These are phyloP conservation scores for Pyrenophora tritici-repentis DNA, from an alignment of 2,329 filamentous ascomycete species.

Conservation along the genomic window DNA sequence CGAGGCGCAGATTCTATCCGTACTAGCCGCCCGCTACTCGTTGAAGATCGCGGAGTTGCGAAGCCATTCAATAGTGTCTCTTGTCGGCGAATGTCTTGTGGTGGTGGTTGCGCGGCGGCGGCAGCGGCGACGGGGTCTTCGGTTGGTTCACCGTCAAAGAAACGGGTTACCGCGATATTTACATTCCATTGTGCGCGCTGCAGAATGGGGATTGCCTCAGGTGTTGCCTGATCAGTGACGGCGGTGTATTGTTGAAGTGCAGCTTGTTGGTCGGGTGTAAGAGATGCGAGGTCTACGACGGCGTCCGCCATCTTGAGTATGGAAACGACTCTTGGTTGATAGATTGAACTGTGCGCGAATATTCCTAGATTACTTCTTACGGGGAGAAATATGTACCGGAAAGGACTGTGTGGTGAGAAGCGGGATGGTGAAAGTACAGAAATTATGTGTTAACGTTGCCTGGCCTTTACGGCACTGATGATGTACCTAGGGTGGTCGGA, in stretches of 20 bases:
- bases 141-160: constrained; percentile 93
- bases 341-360: neutral
- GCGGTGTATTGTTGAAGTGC: constrained; percentile 86
- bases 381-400: constrained; percentile 8
- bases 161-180: constrained; percentile 93
- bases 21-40: constrained; percentile 34
- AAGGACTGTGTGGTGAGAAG: constrained; percentile 22
- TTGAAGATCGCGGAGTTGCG: constrained; percentile 38
- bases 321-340: neutral
- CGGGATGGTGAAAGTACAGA: constrained; percentile 1
- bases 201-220: constrained; percentile 77
- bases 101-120: constrained; percentile 65
- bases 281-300: constrained; percentile 65
- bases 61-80: constrained; percentile 71
- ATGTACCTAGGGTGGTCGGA: constrained; percentile 22
- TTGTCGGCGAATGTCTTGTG: constrained; percentile 65
- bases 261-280: constrained; percentile 78
- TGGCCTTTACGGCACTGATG: constrained; percentile 21
- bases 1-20: constrained; percentile 74
- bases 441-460: constrained; percentile 15
- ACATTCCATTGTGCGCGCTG: constrained; percentile 95
- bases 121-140: constrained; percentile 75
- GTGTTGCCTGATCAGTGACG: constrained; percentile 81
- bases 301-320: constrained; percentile 44
- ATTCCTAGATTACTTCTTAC: neutral